Evolutionary conservation across 352 stramenopile species (phyloP), one percentile per base, ranked within the genome.

Genomic region (Pythium myriotylum): DNA sequence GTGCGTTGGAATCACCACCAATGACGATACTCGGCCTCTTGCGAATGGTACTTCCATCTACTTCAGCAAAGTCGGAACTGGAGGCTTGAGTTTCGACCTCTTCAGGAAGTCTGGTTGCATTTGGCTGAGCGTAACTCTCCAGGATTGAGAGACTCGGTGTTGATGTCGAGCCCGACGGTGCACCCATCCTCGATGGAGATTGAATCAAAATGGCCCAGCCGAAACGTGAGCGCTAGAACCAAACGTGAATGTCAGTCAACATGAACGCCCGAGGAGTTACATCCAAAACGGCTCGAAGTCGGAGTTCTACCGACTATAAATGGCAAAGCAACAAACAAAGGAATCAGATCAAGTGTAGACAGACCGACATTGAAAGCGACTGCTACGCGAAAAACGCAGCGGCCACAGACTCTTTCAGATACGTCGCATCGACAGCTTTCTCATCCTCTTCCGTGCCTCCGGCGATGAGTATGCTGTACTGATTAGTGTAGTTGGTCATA

Each of bases 271-370:
- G n/a, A 24, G 14, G 5, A 14, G 10, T 41, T 35, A 8, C 7
- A 41, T 54, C 3, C 20, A 19, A 41, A 40, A 33, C 46, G 4
- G 22, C 42, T 26, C n/a, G 5, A 35, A 35, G 29, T 10, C 5
- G 10, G 10, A 35, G 29, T 35, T 35, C 29, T 10, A 35, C 5
- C 29, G 29, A 35, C 29, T 35, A 35, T 35, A 35, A 35, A 35
- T 35, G 29, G 29, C 29, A 35, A 35, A 10, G n/a, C n/a, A n/a
- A 35, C 29, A 35, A 35, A 35, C 5, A 35, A 35, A 43, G 49
- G 67, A 72, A 72, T 75, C 68, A 65, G 63, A 69, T 75, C 68
- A 75, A 75, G 68, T 75, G 68, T 75, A 75, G 68, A 72, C 62
- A 59, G 47, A 66, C 47, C 43, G 51, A 67, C 59, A 67, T 13